phyloP scores from a whole-genome alignment of 371 early-diverging fungal species.

The Rhizopus microsporus region DNA sequence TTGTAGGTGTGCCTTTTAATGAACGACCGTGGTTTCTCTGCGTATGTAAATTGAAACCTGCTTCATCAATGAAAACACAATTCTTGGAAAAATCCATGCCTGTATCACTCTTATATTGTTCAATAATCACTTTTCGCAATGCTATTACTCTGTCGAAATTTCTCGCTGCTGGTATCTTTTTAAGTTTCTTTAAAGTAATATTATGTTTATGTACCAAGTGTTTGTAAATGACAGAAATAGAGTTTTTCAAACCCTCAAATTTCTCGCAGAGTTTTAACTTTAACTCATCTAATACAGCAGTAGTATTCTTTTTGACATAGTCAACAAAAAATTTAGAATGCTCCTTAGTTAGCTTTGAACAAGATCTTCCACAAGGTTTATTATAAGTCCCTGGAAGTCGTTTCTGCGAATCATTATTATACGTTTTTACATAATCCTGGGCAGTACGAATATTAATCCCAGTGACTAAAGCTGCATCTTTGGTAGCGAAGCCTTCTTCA shows the following conservation, averaged over 20 bases:
- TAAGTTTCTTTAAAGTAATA: constrained; percentile 26
- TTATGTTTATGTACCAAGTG: constrained; percentile 29
- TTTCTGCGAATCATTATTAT: constrained; percentile 22
- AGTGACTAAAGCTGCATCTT: constrained; percentile 17
- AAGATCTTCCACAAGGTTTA: constrained; percentile 21
- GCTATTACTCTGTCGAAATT: constrained; percentile 26
- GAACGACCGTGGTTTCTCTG: constrained; percentile 15
- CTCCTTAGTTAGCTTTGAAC: constrained; percentile 21
- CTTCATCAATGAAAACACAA: constrained; percentile 25
- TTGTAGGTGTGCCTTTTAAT: constrained; percentile 15
- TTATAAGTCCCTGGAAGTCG: constrained; percentile 22
- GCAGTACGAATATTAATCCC: constrained; percentile 27
- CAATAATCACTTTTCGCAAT: constrained; percentile 25
- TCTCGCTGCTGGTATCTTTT: constrained; percentile 28
- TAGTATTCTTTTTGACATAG: constrained; percentile 21
- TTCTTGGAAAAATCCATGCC: constrained; percentile 18
- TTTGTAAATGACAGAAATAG: constrained; percentile 24
- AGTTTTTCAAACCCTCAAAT: constrained; percentile 27
- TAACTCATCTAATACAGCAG: constrained; percentile 9
- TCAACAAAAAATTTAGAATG: constrained; percentile 25
- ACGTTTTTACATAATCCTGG: constrained; percentile 24
- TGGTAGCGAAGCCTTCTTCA: constrained; percentile 20
- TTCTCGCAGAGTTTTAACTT: constrained; percentile 22
- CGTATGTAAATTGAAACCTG: constrained; percentile 20
- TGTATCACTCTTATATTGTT: constrained; percentile 25